Conservation (phyloP, 1,139 yeast genomes). For the Hemisphaericaspora subhashii region DNA sequence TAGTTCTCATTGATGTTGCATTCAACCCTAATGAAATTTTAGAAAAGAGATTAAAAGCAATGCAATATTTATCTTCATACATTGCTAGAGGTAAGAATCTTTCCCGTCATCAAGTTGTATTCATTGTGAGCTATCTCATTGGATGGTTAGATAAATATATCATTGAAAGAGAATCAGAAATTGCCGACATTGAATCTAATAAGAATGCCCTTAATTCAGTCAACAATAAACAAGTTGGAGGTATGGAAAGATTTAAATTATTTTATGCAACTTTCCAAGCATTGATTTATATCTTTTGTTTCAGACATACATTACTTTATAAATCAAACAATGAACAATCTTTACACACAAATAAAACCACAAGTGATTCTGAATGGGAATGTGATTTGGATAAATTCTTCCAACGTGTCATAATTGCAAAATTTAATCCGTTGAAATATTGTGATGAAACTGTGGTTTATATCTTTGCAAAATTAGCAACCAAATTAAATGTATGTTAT, state of each 20-base stretch:
- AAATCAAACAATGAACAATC: conserved; percentile 18
- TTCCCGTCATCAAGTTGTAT: conserved; percentile 68
- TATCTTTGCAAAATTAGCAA: conserved; percentile 92
- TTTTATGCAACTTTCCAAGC: conserved; percentile 96
- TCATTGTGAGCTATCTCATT: conserved; percentile 74
- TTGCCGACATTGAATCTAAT: conserved; percentile 46
- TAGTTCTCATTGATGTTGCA: conserved; percentile 78
- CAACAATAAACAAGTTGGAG: conserved; percentile 36
- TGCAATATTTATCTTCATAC: conserved; percentile 90
- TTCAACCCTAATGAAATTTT: conserved; percentile 65
- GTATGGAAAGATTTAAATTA: conserved; percentile 78
- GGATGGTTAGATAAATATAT: conserved; percentile 84
- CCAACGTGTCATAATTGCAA: conserved; percentile 81
- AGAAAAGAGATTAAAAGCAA: conserved; percentile 79
- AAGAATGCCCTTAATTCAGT: conserved; percentile 10
- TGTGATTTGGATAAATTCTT: conserved; percentile 81
- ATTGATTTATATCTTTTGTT: conserved; percentile 85
- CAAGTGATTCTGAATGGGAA: conserved; percentile 62
- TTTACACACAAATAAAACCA: conserved; percentile 10
- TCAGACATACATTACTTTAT: conserved; percentile 67
- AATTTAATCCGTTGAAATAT: conserved; percentile 89
- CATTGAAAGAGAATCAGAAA: conserved; percentile 79
- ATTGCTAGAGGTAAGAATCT: conserved; percentile 84
- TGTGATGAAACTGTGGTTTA: conserved; percentile 92
- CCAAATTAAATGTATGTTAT: conserved; percentile 85